A percentile compares a stretch with the other conserved stretches of the same genome.
Evolutionary conservation across 495 filamentous ascomycete species (phyloP).

Genomic region (Penicillium chermesinum): DNA sequence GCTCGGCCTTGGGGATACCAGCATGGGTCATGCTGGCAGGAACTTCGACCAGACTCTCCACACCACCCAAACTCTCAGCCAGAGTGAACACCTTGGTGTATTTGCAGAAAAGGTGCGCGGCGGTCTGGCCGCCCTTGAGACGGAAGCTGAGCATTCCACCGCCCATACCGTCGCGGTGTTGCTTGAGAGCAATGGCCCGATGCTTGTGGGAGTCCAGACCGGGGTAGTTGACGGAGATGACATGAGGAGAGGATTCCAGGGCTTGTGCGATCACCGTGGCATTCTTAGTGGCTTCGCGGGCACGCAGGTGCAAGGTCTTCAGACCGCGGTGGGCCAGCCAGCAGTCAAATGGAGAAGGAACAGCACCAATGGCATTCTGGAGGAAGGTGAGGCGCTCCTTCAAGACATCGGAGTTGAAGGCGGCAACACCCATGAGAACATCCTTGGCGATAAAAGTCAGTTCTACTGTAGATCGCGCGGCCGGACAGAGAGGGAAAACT

Average conservation of each 20-base stretch:
- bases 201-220: slow-evolving; percentile 84
- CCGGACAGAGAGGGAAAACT: slow-evolving; percentile 8
- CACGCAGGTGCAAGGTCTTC: slow-evolving; percentile 94
- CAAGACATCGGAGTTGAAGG: slow-evolving; percentile 83
- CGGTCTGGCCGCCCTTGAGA: slow-evolving; percentile 79
- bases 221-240: slow-evolving; percentile 90
- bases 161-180: slow-evolving; percentile 92
- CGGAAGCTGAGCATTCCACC: slow-evolving; percentile 98
- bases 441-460: slow-evolving; percentile 56
- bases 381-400: slow-evolving; percentile 78
- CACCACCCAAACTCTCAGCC: slow-evolving; percentile 87
- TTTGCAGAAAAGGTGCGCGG: slow-evolving; percentile 90
- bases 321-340: slow-evolving; percentile 98
- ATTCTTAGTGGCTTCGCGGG: slow-evolving; percentile 75
- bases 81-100: slow-evolving; percentile 84
- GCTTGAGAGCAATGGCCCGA: slow-evolving; percentile 74
- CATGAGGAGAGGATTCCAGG: slow-evolving; percentile 74
- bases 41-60: slow-evolving; percentile 88
- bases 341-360: slow-evolving; percentile 92
- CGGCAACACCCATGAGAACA: slow-evolving; percentile 95
- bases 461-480: not conserved
- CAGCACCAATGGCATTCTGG: slow-evolving; percentile 94
- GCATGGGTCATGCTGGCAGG: slow-evolving; percentile 94
- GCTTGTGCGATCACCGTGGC: slow-evolving; percentile 70
- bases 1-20: slow-evolving; percentile 83